These are phyloP conservation scores for Cyathus striatus DNA, from an alignment of 768 basidiomycete genomes.

Conservation along the genomic window DNA sequence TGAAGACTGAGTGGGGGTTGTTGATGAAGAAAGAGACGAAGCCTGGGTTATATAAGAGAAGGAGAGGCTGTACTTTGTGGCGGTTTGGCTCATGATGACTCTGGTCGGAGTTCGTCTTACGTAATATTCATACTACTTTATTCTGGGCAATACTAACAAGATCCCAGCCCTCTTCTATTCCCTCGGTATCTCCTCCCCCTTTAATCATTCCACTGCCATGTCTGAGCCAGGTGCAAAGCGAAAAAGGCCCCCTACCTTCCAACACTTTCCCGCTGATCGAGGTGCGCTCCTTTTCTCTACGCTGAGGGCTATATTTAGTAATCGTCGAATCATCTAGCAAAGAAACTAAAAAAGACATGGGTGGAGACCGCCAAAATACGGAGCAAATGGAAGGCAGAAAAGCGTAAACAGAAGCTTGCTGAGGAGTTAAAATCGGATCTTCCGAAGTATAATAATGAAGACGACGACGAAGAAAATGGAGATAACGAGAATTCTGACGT, in stretches of 20 bases:
- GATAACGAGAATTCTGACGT: no score
- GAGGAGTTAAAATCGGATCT: slow-evolving; percentile 12
- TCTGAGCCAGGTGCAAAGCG: slow-evolving; percentile 27
- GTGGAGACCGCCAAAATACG: slow-evolving; percentile 73
- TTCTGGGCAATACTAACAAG: no score
- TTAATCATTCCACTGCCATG: slow-evolving; percentile 10
- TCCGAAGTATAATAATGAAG: slow-evolving; percentile 11
- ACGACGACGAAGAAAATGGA: slow-evolving; percentile 10
- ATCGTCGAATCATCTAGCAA: slow-evolving; percentile 44
- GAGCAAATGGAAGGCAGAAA: slow-evolving; percentile 72
- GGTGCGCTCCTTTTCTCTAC: slow-evolving; percentile 34
- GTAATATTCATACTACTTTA: no score
- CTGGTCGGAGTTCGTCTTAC: no score
- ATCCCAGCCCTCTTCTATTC: no score
- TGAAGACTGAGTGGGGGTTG: slow-evolving; percentile 43
- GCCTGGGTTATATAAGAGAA: slow-evolving; percentile 13
- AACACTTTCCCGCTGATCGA: slow-evolving; percentile 56
- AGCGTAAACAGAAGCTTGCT: slow-evolving; percentile 37
- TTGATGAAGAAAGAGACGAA: slow-evolving; percentile 20
- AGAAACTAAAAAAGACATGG: slow-evolving; percentile 77
- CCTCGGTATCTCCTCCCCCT: no score
- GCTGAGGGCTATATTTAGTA: not conserved
- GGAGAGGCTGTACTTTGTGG: slow-evolving; percentile 9
- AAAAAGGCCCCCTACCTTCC: slow-evolving; percentile 68
- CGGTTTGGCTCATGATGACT: no score